phyloP scores from a whole-genome alignment of 257 asterid species.

The Penstemon eatonii region DNA sequence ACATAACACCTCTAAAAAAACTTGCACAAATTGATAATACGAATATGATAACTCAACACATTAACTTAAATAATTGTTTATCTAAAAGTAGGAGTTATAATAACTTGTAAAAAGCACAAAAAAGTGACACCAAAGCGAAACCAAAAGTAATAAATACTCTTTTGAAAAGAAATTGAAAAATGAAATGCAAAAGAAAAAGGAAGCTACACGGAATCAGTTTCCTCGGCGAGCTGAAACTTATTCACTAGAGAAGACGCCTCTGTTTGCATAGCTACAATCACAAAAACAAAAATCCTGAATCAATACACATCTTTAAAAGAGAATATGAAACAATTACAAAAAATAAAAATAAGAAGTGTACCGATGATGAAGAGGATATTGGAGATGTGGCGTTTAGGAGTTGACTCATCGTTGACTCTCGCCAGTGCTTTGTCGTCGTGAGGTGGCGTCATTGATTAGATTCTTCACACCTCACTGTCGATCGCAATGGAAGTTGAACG shows the following conservation, averaged over 20 bases:
- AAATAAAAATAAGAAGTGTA: slow-evolving; percentile 27
- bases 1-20: background rate
- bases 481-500: background rate
- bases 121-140: background rate
- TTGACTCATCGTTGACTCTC: slow-evolving; percentile 41
- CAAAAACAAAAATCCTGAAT: background rate
- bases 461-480: slow-evolving; percentile 13
- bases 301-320: slow-evolving; percentile 18
- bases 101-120: too few relatives aligned
- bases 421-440: slow-evolving; percentile 42
- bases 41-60: background rate
- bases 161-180: background rate
- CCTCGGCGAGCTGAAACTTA: slow-evolving; percentile 73
- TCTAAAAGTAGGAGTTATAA: too few relatives aligned
- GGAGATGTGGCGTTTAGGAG: slow-evolving; percentile 56
- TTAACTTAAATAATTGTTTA: background rate
- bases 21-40: background rate
- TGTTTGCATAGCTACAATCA: slow-evolving; percentile 77
- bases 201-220: slow-evolving; percentile 56
- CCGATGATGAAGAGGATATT: slow-evolving; percentile 77
- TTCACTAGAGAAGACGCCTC: slow-evolving; percentile 85
- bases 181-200: slow-evolving; percentile 9
- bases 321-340: background rate
- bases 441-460: slow-evolving; percentile 60
- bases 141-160: background rate